Conservation (phyloP, 331 rosid genomes). For the Pyrus hybrid region DNA sequence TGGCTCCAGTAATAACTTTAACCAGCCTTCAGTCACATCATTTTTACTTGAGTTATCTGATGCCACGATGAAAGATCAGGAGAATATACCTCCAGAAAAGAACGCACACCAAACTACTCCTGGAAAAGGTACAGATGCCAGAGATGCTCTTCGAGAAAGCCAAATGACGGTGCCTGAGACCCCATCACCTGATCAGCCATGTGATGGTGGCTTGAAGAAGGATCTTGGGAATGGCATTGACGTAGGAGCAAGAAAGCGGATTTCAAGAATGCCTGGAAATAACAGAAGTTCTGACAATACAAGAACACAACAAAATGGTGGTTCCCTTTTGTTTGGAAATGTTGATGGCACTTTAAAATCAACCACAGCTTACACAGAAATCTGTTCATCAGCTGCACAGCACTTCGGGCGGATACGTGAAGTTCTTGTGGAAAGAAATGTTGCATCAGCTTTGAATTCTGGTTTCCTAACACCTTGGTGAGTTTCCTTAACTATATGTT, state of each 20-base stretch:
- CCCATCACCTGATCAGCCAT: slow-evolving; percentile 92
- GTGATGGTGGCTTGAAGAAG: slow-evolving; percentile 56
- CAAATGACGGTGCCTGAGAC: slow-evolving; percentile 50
- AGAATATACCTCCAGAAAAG: slow-evolving; percentile 16
- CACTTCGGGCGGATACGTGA: slow-evolving; percentile 84
- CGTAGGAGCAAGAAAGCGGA: slow-evolving; percentile 60
- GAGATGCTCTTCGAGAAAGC: too few relatives aligned
- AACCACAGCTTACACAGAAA: slow-evolving; percentile 69
- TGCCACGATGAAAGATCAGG: slow-evolving; percentile 39
- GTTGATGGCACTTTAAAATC: slow-evolving; percentile 39
- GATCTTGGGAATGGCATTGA: slow-evolving; percentile 67
- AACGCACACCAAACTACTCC: slow-evolving; percentile 61
- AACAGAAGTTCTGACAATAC: slow-evolving; percentile 33
- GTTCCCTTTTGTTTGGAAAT: slow-evolving; percentile 44
- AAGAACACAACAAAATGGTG: slow-evolving; percentile 40
- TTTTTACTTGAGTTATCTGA: slow-evolving; percentile 68
- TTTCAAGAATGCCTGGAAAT: slow-evolving; percentile 55
- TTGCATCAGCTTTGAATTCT: slow-evolving; percentile 79
- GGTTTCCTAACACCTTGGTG: slow-evolving; percentile 94
- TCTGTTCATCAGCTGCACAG: slow-evolving; percentile 73
- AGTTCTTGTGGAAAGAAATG: slow-evolving; percentile 87
- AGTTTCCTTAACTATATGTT: slow-evolving; percentile 10
- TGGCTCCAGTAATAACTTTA: slow-evolving; percentile 38
- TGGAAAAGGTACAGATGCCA: slow-evolving; percentile 50
- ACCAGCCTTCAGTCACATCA: slow-evolving; percentile 43